Conservation (phyloP, 805 yeast species). For the Maudiozyma pseudohumilis region DNA sequence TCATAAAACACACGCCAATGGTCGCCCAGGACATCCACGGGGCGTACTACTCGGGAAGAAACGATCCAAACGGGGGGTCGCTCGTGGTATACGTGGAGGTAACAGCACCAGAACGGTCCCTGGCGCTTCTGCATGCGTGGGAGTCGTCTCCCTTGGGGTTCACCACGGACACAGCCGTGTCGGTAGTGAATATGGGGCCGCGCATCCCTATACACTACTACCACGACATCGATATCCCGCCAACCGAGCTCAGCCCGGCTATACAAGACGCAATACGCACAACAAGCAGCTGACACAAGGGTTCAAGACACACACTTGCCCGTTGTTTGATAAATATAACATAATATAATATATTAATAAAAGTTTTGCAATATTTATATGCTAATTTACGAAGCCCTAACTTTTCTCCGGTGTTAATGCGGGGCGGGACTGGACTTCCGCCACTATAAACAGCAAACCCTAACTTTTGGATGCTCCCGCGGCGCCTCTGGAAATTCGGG, state of each 20-base stretch:
- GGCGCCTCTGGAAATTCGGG: too few relatives aligned
- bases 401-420: too few relatives aligned
- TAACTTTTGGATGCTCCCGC: too few relatives aligned
- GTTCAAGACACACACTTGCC: too few relatives aligned
- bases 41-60: slow-evolving; percentile 16
- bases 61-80: slow-evolving; percentile 6
- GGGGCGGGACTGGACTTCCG: too few relatives aligned
- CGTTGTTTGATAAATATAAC: too few relatives aligned
- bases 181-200: slow-evolving; percentile 1
- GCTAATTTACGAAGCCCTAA: too few relatives aligned
- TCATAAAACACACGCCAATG: too few relatives aligned
- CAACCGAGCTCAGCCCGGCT: not conserved
- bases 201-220: slow-evolving; percentile 5
- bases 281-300: not conserved
- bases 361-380: too few relatives aligned
- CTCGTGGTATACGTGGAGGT: slow-evolving; percentile 14
- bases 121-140: slow-evolving; percentile 8
- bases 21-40: slow-evolving; percentile 3
- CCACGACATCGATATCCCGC: not conserved
- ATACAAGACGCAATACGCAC: not conserved
- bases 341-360: too few relatives aligned
- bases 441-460: too few relatives aligned
- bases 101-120: slow-evolving; percentile 8
- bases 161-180: not conserved
- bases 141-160: not conserved